These are phyloP conservation scores for Asterophora parasitica DNA, from an alignment of 768 basidiomycete species.

Conservation along the genomic window DNA sequence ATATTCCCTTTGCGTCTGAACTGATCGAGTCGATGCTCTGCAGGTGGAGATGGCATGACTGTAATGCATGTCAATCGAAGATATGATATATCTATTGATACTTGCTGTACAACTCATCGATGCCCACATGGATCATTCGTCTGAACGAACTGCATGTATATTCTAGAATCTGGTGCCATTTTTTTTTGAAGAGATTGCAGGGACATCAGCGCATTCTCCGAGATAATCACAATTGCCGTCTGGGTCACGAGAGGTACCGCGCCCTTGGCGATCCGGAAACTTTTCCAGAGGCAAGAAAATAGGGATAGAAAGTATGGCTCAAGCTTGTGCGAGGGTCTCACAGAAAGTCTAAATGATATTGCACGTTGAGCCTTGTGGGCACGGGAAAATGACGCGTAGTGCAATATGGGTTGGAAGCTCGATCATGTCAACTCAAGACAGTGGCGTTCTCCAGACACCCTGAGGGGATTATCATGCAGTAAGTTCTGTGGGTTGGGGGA, in stretches of 20 bases:
- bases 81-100: neutral
- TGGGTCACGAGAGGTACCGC: conserved; percentile 7
- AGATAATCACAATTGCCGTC: conserved; percentile 8
- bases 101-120: neutral
- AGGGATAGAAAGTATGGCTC: too few relatives aligned
- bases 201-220: conserved; percentile 12
- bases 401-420: too few relatives aligned
- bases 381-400: too few relatives aligned
- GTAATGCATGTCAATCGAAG: neutral
- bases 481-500: neutral
- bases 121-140: conserved; percentile 5
- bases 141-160: too few relatives aligned
- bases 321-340: conserved; percentile 5
- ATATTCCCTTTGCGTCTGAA: conserved; percentile 8
- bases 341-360: conserved; percentile 9
- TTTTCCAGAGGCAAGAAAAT: too few relatives aligned
- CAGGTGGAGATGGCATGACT: conserved; percentile 49
- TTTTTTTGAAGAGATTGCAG: conserved; percentile 3
- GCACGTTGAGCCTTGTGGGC: too few relatives aligned
- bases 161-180: neutral
- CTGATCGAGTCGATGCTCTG: conserved; percentile 14
- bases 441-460: neutral
- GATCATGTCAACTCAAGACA: neutral
- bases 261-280: too few relatives aligned
- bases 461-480: neutral